Evolutionary conservation across 2,329 filamentous ascomycete species (phyloP), one percentile per base, ranked within the genome.

Genomic region (Proliferodiscus dingleyae): DNA sequence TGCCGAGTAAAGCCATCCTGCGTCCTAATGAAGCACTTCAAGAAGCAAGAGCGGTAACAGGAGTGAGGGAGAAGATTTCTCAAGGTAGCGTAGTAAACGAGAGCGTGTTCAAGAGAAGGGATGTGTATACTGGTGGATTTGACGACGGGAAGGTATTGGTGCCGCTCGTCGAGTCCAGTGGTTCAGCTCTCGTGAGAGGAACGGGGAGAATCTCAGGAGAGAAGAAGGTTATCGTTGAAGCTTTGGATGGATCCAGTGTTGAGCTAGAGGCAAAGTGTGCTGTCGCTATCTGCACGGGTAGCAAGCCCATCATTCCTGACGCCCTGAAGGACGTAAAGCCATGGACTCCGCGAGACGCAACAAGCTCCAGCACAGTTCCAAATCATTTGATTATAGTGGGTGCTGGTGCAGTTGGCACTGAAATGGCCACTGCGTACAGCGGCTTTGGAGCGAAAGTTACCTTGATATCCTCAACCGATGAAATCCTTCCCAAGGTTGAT

Each of bases 381-480:
- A 18, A 46, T 28, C 43, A 50, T 32, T 33, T 50, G 33, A 37
- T 50, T 28, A 50, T 50, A 16, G 15, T 50, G 8, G 47, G 47
- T 29, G 47, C 43, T 43, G 43, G 47, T 6, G 43, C 43, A 40
- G 43, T 50, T 10, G 47, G 47, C 18, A 26, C 43, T 37, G 47
- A 50, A 41, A 50, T 50, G 47, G 47, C 47, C 11, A 50, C 47
- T 22, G 24, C 33, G 11, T 50, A 50, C 43, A 21, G 22, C 18
- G 34, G 18, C 26, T 23, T 46, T 43, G 47, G 43, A 4, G 30
- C 47, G 6, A 46, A 33, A 32, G 47, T 50, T 15, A 50, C 47
- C 6, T 28, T 50, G 18, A 42, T 50, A 18, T 39, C 43, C 15
- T 43, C 38, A 18, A 46, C 43, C 23, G 36, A 18, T 3, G 47